Conservation (phyloP, 192 early-diverging fungal species). For the Coemansia sp. region DNA sequence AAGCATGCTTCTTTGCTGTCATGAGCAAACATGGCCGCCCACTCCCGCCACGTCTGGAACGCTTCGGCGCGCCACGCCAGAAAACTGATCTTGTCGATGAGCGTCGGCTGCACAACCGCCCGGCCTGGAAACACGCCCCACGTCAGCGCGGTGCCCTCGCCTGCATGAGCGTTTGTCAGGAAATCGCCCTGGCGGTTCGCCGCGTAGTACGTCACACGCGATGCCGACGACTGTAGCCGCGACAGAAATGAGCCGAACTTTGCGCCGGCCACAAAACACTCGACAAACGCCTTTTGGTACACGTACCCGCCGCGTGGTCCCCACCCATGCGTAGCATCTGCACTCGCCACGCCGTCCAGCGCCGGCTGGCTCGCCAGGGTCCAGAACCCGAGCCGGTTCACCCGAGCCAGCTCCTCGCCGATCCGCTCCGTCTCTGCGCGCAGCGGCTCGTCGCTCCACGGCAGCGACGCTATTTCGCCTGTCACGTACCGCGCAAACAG, state of each 20-base stretch:
- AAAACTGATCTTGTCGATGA: slow-evolving; percentile 90
- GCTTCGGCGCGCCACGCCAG: slow-evolving; percentile 98
- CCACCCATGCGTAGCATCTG: slow-evolving; percentile 85
- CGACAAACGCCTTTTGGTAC: slow-evolving; percentile 98
- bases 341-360: slow-evolving; percentile 80
- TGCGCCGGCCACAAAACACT: slow-evolving; percentile 83
- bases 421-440: slow-evolving; percentile 72
- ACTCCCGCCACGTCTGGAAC: slow-evolving; percentile 89
- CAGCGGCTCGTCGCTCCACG: slow-evolving; percentile 88
- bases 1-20: slow-evolving; percentile 56
- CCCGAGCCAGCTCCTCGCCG: slow-evolving; percentile 61
- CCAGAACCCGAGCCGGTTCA: slow-evolving; percentile 81
- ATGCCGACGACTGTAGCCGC: slow-evolving; percentile 62
- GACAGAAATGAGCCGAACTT: slow-evolving; percentile 69
- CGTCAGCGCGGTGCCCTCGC: slow-evolving; percentile 69
- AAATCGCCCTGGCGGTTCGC: slow-evolving; percentile 77
- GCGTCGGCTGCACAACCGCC: slow-evolving; percentile 92
- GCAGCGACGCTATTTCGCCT: slow-evolving; percentile 72
- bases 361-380: slow-evolving; percentile 97
- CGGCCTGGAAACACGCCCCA: slow-evolving; percentile 99
- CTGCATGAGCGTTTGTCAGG: slow-evolving; percentile 57
- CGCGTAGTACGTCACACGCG: slow-evolving; percentile 87
- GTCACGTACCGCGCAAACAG: slow-evolving; percentile 81
- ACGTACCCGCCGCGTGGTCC: slow-evolving; percentile 95
- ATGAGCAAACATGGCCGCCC: slow-evolving; percentile 72